Evolutionary conservation across 129 eudicot species (phyloP), one percentile per base, ranked within the genome.

Genomic region (Saposhnikovia divaricata): DNA sequence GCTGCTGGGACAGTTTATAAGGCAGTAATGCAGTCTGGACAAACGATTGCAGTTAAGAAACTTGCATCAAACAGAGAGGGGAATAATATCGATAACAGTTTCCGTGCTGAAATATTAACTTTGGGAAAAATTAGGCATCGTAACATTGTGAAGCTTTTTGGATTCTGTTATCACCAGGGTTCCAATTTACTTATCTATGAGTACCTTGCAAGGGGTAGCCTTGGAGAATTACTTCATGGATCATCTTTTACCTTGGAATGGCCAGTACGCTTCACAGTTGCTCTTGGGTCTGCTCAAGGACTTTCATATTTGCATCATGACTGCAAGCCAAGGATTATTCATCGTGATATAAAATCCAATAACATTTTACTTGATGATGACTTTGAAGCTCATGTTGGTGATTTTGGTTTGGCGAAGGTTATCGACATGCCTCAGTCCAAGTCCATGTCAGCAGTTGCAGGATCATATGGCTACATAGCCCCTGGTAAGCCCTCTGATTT

Each of bases 401-500:
- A 96, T 88, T 96, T 96, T 63, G 99, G 99, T 57, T 84, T 96
- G 86, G 99, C 99, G 1, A 96, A 96, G 85, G 99, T 96, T 48
- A 90, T 96, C 39, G 99, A 96, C 80, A 96, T 96, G 99, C 98
- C 99, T 61, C 95, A 92, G 70, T 92, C 98, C 11, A 96, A 92
- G 81, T 90, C 99, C 57, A 89, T 96, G 97, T 96, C 99, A 34
- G 99, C 99, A 0, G 97, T 96, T 80, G 99, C 99, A 53, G 99
- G 99, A 70, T 96, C 99, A 7, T 96, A 96, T 79, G 99, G 99
- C 47, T 96, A 96, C 79, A 96, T 96, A 61, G 99, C 99, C 53
- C 99, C 99, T 2, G 99, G 99, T 92, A 82, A 86, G 55, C 68
- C 80, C 84, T 63, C 45, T 25, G n/a, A 40, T 44, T 16, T 18